phyloP scores from a whole-genome alignment of 371 early-diverging fungal species.

The Lichtheimia ornata region DNA sequence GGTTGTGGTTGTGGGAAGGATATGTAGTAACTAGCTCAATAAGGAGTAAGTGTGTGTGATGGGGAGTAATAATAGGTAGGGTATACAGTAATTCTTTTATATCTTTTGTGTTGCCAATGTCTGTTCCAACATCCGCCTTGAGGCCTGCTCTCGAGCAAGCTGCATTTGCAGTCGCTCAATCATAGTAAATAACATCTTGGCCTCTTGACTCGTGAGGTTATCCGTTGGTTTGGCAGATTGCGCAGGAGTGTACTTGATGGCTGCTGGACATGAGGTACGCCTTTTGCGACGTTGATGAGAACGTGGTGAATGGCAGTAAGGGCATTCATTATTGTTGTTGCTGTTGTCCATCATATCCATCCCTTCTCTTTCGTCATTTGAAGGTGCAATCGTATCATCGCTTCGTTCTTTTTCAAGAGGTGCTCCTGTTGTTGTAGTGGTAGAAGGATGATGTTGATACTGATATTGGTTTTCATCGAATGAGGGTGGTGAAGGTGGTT shows the following conservation, averaged over 20 bases:
- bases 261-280: slow-evolving; percentile 14
- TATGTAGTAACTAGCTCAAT: no score
- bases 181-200: slow-evolving; percentile 15
- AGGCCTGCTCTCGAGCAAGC: slow-evolving; percentile 12
- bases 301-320: not conserved
- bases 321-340: not conserved
- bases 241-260: slow-evolving; percentile 9
- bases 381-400: no score
- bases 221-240: not conserved
- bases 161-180: slow-evolving; percentile 17
- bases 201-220: slow-evolving; percentile 14
- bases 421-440: not conserved
- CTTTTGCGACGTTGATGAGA: not conserved
- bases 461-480: not conserved
- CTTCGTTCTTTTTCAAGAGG: no score
- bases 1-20: no score
- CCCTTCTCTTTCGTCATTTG: no score
- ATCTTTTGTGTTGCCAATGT: slow-evolving; percentile 1
- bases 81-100: no score
- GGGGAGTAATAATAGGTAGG: no score
- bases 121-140: slow-evolving; percentile 12
- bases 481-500: slow-evolving; percentile 8
- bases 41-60: no score
- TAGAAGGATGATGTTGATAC: not conserved
- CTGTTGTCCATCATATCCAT: not conserved